Evolutionary conservation across 2,329 filamentous ascomycete genomes (phyloP).

Genomic region (Epichloe aotearoae): DNA sequence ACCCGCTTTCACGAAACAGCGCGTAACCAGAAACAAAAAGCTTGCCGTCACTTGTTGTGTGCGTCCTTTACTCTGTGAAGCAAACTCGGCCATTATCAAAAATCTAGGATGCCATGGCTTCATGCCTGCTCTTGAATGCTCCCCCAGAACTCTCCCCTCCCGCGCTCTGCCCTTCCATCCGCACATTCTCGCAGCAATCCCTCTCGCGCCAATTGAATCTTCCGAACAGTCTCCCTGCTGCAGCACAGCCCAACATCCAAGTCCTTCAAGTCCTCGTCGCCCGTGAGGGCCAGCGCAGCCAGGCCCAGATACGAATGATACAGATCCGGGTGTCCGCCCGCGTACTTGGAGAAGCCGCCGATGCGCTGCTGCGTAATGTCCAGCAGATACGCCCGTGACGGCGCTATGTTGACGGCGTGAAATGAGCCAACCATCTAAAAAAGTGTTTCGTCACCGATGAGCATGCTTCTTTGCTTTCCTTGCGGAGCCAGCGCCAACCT

Average conservation of each 20-base stretch:
- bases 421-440: conserved; percentile 45
- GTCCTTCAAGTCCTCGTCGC: conserved; percentile 52
- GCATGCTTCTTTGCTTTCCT: not conserved
- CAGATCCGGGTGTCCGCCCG: conserved; percentile 58
- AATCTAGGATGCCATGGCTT: not conserved
- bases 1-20: too few relatives aligned
- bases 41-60: too few relatives aligned
- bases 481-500: conserved; percentile 4
- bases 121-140: not conserved
- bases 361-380: conserved; percentile 78
- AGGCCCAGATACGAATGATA: conserved; percentile 86
- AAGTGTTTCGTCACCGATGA: not conserved
- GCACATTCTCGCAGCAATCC: conserved; percentile 16
- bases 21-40: too few relatives aligned
- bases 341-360: conserved; percentile 66
- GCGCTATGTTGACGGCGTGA: conserved; percentile 41
- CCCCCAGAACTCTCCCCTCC: conserved; percentile 12
- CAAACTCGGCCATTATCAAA: too few relatives aligned
- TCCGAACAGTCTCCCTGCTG: conserved; percentile 43
- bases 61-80: too few relatives aligned
- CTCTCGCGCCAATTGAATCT: conserved; percentile 33
- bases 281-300: conserved; percentile 61
- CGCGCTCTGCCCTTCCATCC: not conserved
- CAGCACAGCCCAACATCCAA: conserved; percentile 70
- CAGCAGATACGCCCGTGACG: conserved; percentile 66